Evolutionary conservation across 2,329 filamentous ascomycete genomes (phyloP).

Genomic region (Apiospora arundinis): DNA sequence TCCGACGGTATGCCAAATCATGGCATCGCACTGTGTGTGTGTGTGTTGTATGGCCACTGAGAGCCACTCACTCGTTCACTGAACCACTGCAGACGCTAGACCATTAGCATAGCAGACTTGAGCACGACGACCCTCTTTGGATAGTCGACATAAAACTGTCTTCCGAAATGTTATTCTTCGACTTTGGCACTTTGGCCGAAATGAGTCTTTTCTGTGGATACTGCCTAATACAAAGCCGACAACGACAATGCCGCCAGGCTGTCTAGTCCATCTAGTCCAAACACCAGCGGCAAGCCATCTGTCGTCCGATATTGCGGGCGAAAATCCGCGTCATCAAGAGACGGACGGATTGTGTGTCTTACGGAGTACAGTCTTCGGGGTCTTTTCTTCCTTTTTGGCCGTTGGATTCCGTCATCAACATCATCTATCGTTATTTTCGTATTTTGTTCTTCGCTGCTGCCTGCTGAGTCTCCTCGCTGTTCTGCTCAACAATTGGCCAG

Average conservation of each 20-base stretch:
- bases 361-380: background rate
- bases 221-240: conserved; percentile 1
- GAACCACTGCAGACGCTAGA: background rate
- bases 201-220: background rate
- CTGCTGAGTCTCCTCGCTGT: background rate
- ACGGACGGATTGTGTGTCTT: background rate
- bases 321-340: background rate
- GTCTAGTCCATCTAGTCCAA: conserved; percentile 3
- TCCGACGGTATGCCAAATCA: background rate
- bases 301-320: background rate
- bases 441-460: background rate
- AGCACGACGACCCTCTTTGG: background rate
- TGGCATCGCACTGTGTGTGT: background rate
- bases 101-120: background rate
- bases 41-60: too few relatives aligned
- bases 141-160: background rate
- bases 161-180: background rate
- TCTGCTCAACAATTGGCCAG: background rate
- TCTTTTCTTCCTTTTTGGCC: conserved; percentile 4
- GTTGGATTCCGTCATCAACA: background rate
- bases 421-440: background rate
- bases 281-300: conserved; percentile 14
- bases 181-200: conserved; percentile 2
- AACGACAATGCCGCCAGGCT: conserved; percentile 14
- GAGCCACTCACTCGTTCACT: too few relatives aligned